Percentiles rank a stretch among this genome's conserved stretches.
Evolutionary conservation across 805 yeast genomes (phyloP).

Genomic region (Millerozyma acaciae): DNA sequence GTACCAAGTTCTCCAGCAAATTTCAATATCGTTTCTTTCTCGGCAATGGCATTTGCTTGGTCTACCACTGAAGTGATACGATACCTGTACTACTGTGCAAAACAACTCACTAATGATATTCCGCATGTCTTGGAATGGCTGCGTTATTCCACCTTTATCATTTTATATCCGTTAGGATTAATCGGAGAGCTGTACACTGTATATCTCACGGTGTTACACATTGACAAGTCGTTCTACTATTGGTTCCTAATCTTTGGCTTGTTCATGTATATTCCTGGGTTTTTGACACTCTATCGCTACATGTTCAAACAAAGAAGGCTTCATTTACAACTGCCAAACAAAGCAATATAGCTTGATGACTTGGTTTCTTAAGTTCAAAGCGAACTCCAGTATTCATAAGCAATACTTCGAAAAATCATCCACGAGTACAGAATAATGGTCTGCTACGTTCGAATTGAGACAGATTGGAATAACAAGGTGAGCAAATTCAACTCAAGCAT

Average conservation of each 20-base stretch:
- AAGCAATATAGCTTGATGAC: too few relatives aligned
- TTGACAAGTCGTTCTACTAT: constrained; percentile 12
- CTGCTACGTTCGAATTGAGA: too few relatives aligned
- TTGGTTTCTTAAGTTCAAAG: too few relatives aligned
- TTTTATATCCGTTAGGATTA: constrained; percentile 30
- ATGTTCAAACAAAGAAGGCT: constrained; percentile 28
- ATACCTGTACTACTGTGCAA: constrained; percentile 24
- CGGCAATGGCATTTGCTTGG: constrained; percentile 27
- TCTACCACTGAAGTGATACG: constrained; percentile 25
- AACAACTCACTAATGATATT: constrained; percentile 9
- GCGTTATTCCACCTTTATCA: constrained; percentile 25
- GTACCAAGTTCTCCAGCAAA: constrained; percentile 30
- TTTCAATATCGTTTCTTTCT: constrained; percentile 15
- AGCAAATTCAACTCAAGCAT: too few relatives aligned
- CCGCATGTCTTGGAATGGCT: constrained; percentile 23
- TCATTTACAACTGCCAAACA: too few relatives aligned
- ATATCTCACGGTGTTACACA: constrained; percentile 18
- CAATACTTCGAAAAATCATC: too few relatives aligned
- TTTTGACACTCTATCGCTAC: constrained; percentile 21
- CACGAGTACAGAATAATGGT: too few relatives aligned
- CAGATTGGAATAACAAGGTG: too few relatives aligned
- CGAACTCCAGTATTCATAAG: too few relatives aligned
- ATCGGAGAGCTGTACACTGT: constrained; percentile 24
- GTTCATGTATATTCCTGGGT: constrained; percentile 29
- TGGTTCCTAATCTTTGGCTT: constrained; percentile 20